Conservation (phyloP, 306 rosid species). For the Castanea mollissima region DNA sequence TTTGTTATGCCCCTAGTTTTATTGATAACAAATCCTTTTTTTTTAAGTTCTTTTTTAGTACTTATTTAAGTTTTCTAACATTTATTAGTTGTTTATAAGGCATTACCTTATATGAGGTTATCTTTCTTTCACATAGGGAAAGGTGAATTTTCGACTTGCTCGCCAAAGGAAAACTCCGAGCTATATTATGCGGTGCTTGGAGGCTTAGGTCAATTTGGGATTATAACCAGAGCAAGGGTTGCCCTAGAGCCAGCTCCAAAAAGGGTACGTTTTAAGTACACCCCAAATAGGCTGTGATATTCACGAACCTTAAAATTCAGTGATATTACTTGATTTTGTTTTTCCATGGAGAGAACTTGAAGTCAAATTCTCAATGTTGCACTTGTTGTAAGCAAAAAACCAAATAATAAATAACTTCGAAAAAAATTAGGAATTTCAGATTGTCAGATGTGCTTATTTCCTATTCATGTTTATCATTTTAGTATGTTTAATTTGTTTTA, state of each 20-base stretch:
- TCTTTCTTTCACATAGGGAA: slow-evolving; percentile 35
- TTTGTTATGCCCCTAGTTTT: too few species aligned
- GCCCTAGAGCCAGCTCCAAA: slow-evolving; percentile 60
- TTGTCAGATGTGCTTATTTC: background rate
- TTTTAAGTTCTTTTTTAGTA: too few species aligned
- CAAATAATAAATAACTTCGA: too few species aligned
- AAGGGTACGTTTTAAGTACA: slow-evolving; percentile 37
- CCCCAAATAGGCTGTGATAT: too few species aligned
- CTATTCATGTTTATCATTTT: background rate
- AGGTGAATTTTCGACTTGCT: slow-evolving; percentile 74
- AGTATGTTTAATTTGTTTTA: background rate
- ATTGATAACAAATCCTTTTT: too few species aligned
- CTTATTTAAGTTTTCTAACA: too few species aligned
- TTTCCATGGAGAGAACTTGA: too few species aligned
- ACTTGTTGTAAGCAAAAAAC: too few species aligned
- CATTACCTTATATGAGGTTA: background rate
- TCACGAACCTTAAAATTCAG: too few species aligned
- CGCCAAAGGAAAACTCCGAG: slow-evolving; percentile 37
- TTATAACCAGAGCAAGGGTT: slow-evolving; percentile 85
- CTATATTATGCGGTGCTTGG: slow-evolving; percentile 75
- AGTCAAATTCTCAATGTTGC: too few species aligned
- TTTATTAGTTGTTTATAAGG: background rate
- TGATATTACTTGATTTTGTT: too few species aligned
- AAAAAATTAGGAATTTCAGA: too few species aligned
- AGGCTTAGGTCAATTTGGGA: slow-evolving; percentile 91